A percentile compares a stretch with the other conserved stretches of the same genome.
Conservation (phyloP, 1,139 yeast genomes). For the Geotrichum cucujoidarum region DNA sequence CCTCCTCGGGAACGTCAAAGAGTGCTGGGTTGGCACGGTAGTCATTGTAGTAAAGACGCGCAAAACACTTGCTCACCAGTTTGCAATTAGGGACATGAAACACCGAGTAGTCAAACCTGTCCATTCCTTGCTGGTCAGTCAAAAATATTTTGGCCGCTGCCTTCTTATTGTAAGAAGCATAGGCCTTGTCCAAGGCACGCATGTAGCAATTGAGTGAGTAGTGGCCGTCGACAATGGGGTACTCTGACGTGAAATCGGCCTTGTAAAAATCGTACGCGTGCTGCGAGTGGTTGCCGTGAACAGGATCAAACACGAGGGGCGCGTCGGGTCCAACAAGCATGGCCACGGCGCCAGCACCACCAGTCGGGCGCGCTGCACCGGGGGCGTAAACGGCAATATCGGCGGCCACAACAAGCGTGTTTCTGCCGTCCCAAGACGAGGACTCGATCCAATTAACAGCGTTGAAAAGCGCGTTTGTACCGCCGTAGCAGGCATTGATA, state of each 20-base stretch:
- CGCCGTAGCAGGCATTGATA: constrained; percentile 97
- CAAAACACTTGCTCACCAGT: constrained; percentile 87
- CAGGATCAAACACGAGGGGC: constrained; percentile 84
- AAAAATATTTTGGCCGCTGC: no score
- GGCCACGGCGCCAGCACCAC: constrained; percentile 98
- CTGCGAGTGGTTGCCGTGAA: constrained; percentile 90
- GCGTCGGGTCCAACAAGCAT: constrained; percentile 96
- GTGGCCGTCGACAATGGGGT: constrained; percentile 97
- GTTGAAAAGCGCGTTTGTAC: constrained; percentile 91
- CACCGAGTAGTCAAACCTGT: constrained; percentile 86
- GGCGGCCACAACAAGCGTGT: constrained; percentile 94
- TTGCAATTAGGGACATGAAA: constrained; percentile 99
- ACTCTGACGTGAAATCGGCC: constrained; percentile 94
- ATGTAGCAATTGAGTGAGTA: constrained; percentile 91
- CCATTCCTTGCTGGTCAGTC: constrained; percentile 51
- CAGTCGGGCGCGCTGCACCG: constrained; percentile 99
- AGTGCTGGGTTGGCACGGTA: constrained; percentile 59
- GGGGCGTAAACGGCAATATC: constrained; percentile 96
- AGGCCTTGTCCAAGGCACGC: constrained; percentile 85
- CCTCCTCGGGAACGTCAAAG: constrained; percentile 55
- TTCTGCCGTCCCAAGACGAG: constrained; percentile 96
- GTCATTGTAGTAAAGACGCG: constrained; percentile 87
- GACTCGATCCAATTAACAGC: constrained; percentile 96
- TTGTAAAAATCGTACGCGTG: constrained; percentile 97
- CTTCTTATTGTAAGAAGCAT: constrained; percentile 76